phyloP scores from a whole-genome alignment of 2,329 filamentous ascomycete species.

The Apiospora aurea region DNA sequence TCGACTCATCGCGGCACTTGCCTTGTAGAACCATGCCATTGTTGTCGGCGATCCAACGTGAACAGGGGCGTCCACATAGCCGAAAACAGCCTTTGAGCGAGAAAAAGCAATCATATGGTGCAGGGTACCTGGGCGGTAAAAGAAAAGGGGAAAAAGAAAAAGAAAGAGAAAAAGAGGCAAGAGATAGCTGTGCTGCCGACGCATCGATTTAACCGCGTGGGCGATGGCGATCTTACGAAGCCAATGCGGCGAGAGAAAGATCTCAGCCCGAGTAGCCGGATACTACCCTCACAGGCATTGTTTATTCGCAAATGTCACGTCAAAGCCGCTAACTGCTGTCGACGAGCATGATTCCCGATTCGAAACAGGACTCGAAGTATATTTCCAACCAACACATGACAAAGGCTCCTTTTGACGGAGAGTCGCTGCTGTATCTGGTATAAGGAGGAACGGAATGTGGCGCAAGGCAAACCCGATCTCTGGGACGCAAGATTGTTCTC shows the following conservation, averaged over 20 bases:
- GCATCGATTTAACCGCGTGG: background rate
- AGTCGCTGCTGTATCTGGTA: background rate
- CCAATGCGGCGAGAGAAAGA: background rate
- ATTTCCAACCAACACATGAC: background rate
- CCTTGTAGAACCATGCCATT: background rate
- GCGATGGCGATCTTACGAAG: background rate
- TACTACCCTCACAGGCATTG: background rate
- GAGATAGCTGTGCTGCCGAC: background rate
- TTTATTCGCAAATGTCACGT: background rate
- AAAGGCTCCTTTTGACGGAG: background rate
- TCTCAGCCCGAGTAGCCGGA: slow-evolving; percentile 4
- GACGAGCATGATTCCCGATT: background rate
- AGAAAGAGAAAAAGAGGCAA: too few species aligned
- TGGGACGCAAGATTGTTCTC: background rate
- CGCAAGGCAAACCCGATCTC: background rate
- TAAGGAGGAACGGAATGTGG: background rate
- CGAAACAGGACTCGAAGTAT: background rate
- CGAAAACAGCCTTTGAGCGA: background rate
- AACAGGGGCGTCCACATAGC: background rate
- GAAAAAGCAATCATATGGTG: background rate
- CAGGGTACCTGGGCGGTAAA: background rate
- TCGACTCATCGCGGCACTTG: background rate
- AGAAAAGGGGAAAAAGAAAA: background rate
- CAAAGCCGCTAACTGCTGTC: background rate
- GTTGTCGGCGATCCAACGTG: background rate